Evolutionary conservation across 2,329 filamentous ascomycete species (phyloP).

Genomic region (Tricladium varicosporioides): DNA sequence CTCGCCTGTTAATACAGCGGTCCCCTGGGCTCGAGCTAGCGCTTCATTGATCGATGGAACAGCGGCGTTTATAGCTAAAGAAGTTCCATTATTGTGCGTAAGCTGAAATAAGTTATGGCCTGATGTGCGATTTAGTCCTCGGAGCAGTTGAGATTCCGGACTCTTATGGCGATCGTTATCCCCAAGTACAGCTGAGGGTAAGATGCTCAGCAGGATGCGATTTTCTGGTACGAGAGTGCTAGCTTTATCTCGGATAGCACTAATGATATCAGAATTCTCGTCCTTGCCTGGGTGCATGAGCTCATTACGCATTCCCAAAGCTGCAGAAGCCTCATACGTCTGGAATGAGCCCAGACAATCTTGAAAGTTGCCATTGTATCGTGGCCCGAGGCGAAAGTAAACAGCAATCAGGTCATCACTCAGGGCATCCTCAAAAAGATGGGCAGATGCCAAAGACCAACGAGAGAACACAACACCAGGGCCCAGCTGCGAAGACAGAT

Average conservation of each 20-base stretch:
- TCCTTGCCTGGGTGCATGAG: constrained; percentile 85
- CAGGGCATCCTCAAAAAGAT: constrained; percentile 81
- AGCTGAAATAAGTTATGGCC: constrained; percentile 66
- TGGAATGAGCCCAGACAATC: constrained; percentile 95
- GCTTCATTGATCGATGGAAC: constrained; percentile 87
- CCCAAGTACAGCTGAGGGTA: constrained; percentile 76
- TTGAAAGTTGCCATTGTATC: constrained; percentile 95
- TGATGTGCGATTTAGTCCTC: constrained; percentile 71
- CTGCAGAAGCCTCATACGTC: constrained; percentile 90
- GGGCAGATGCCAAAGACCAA: constrained; percentile 87
- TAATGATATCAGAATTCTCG: constrained; percentile 86
- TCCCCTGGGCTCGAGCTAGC: constrained; percentile 74
- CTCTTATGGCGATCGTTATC: constrained; percentile 72
- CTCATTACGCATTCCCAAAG: constrained; percentile 88
- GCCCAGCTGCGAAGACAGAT: constrained; percentile 75
- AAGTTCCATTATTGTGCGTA: constrained; percentile 70
- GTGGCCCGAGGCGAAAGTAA: constrained; percentile 82
- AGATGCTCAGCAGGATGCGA: constrained; percentile 78
- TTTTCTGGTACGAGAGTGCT: constrained; percentile 78
- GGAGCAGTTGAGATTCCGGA: constrained; percentile 72
- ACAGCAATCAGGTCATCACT: constrained; percentile 93
- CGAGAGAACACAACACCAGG: constrained; percentile 71
- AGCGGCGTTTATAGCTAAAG: constrained; percentile 84
- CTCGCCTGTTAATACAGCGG: constrained; percentile 77
- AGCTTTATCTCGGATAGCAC: constrained; percentile 82